Conservation (phyloP, 306 rosid species). For the Aeschynomene evenia region DNA sequence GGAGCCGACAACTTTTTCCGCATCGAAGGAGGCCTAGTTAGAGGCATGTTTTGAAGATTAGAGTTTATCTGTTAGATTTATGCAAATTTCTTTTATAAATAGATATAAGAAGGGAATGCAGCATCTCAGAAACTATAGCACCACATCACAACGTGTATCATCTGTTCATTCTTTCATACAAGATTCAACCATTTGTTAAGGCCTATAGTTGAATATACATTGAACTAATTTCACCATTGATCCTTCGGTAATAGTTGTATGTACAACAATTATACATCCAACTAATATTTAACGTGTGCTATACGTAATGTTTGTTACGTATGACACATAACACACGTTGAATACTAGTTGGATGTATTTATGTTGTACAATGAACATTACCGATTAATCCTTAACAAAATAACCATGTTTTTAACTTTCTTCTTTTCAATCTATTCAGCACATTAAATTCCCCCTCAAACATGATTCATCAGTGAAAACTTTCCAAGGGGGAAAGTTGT, state of each 20-base stretch:
- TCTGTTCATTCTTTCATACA: not conserved
- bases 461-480: not conserved
- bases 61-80: not conserved
- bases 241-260: too few species aligned
- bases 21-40: constrained; percentile 47
- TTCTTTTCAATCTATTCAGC: not conserved
- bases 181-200: not conserved
- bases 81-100: not conserved
- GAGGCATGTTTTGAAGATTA: not conserved
- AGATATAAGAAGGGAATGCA: constrained; percentile 1
- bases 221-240: too few species aligned
- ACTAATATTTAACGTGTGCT: too few species aligned
- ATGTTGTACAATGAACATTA: too few species aligned
- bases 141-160: not conserved
- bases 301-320: too few species aligned
- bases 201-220: not conserved
- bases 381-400: not conserved
- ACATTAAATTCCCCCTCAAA: not conserved
- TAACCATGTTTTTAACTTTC: not conserved
- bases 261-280: too few species aligned
- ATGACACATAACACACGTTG: too few species aligned
- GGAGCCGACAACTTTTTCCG: constrained; percentile 51
- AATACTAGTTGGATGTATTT: too few species aligned
- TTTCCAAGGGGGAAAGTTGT: not conserved
- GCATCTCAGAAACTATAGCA: not conserved